Conservation (phyloP, 176 grass and related monocot genomes). For the Paspalum vaginatum region DNA sequence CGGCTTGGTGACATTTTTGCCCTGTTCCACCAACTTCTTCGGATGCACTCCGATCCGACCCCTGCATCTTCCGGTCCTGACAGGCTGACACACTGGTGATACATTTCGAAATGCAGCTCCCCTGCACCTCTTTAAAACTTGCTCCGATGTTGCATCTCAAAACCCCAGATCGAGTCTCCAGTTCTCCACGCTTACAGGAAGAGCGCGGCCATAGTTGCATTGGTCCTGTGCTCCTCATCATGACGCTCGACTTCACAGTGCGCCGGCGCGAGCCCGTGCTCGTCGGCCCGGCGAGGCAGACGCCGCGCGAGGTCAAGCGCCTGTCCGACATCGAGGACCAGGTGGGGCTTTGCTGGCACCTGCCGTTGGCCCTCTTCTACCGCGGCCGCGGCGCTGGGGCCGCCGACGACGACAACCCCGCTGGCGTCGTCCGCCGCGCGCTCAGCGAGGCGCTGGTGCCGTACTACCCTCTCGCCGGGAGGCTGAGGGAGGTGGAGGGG, state of each 20-base stretch:
- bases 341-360: constrained; percentile 21
- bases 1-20: no score
- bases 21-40: no score
- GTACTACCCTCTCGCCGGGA: constrained; percentile 60
- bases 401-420: not conserved
- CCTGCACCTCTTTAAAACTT: no score
- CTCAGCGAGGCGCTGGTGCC: constrained; percentile 50
- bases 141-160: no score
- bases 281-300: constrained; percentile 30
- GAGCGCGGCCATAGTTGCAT: no score
- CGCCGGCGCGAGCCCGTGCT: constrained; percentile 33
- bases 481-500: constrained; percentile 47
- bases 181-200: no score
- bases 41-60: no score
- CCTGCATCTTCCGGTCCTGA: no score
- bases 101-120: no score
- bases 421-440: constrained; percentile 18
- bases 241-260: constrained; percentile 36
- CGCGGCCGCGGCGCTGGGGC: not conserved
- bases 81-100: no score
- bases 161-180: no score
- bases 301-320: constrained; percentile 47
- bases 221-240: not conserved
- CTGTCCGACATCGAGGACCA: constrained; percentile 75
- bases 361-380: constrained; percentile 41